Conservation (phyloP, 1,284 basidiomycete species). For the Tilletia indica region DNA sequence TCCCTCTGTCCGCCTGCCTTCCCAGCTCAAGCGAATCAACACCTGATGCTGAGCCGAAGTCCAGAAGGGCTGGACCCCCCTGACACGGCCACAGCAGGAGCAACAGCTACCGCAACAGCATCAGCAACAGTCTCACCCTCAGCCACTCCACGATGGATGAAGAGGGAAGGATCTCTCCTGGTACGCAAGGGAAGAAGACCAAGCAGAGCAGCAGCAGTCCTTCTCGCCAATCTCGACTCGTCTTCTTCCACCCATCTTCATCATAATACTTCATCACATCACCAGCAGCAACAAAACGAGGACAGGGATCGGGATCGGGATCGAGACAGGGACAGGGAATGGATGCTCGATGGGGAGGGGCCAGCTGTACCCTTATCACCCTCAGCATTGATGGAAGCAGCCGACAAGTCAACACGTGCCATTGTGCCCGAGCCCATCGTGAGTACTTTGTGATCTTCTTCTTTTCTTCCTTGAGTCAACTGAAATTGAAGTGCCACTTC, state of each 20-base stretch:
- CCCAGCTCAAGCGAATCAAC: too few species aligned
- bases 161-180: constrained; percentile 12
- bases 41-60: background rate
- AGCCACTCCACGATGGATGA: background rate
- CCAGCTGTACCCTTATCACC: background rate
- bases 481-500: background rate
- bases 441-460: background rate
- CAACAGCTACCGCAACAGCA: background rate
- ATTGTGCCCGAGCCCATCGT: constrained; percentile 4
- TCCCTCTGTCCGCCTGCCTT: too few species aligned
- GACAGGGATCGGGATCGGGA: too few species aligned
- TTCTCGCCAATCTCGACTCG: constrained; percentile 9
- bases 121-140: background rate
- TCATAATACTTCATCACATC: background rate
- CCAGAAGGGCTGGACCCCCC: constrained; percentile 9
- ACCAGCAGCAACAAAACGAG: too few species aligned
- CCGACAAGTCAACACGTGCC: background rate
- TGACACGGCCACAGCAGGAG: background rate
- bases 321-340: too few species aligned
- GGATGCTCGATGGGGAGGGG: background rate
- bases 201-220: constrained; percentile 1
- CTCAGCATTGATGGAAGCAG: background rate
- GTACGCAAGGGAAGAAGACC: constrained; percentile 12
- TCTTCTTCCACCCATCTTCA: background rate
- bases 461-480: background rate